A percentile compares a stretch with the other conserved stretches of the same genome.
Conservation (phyloP, 2,329 filamentous ascomycete species). For the Fonsecaea erecta region DNA sequence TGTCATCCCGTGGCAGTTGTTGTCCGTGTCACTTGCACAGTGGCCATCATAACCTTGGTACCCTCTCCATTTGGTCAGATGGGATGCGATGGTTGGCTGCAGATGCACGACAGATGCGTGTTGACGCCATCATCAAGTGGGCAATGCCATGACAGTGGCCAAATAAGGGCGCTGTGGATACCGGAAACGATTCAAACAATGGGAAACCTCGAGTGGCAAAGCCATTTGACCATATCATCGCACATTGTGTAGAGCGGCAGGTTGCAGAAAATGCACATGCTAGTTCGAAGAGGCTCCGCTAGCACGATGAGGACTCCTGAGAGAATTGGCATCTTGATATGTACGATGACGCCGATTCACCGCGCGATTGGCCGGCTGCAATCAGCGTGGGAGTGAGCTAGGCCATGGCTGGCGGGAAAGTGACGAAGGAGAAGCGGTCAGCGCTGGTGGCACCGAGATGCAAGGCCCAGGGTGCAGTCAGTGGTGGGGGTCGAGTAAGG, state of each 20-base stretch:
- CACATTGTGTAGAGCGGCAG: slow-evolving; percentile 16
- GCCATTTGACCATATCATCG: slow-evolving; percentile 12
- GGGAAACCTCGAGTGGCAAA: slow-evolving; percentile 21
- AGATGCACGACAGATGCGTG: slow-evolving; percentile 17
- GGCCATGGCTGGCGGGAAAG: slow-evolving; percentile 10
- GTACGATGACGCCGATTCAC: slow-evolving; percentile 25
- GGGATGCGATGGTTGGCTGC: slow-evolving; percentile 14
- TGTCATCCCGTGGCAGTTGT: slow-evolving; percentile 6
- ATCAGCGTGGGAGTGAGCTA: slow-evolving; percentile 6
- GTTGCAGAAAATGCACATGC: slow-evolving; percentile 30
- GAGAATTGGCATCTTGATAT: slow-evolving; percentile 25
- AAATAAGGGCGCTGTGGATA: slow-evolving; percentile 17
- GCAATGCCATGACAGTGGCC: slow-evolving; percentile 7
- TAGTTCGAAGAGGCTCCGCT: slow-evolving; percentile 15
- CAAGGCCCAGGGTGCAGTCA: neutral
- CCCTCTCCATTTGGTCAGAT: slow-evolving; percentile 14
- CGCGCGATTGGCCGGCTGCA: slow-evolving; percentile 1
- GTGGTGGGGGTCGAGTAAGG: neutral
- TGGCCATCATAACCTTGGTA: slow-evolving; percentile 23
- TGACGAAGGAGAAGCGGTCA: slow-evolving; percentile 28
- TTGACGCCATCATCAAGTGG: slow-evolving; percentile 22
- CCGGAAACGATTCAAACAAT: slow-evolving; percentile 12
- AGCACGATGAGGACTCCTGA: neutral
- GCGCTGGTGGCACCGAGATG: neutral
- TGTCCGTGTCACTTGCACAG: neutral